Evolutionary conservation across 2,329 filamentous ascomycete species (phyloP), one percentile per base, ranked within the genome.

Genomic region (Trichophyton schoenleinii): DNA sequence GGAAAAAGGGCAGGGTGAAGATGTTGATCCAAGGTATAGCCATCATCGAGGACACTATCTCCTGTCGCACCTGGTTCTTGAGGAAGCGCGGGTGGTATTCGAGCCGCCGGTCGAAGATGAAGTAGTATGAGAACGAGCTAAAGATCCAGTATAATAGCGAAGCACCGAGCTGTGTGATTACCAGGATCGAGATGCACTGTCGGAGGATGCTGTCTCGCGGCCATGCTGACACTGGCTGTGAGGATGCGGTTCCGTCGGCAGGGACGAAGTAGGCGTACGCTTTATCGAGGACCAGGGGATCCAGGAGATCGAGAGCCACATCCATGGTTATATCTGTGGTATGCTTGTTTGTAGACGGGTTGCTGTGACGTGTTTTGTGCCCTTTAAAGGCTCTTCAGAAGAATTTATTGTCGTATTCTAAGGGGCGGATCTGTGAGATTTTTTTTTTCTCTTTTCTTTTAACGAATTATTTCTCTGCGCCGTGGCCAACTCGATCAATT

Each of bases 81-180:
- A 94, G 85, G 74, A 89, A 94, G 71, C 89, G 89, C 44, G 89
- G 89, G 72, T 94, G 89, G 63, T 87, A 60, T 77, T 74, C 89
- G 52, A 87, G 90, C 53, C 83, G 80, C 74, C 92, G 89, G 75
- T 94, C 88, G 75, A 92, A 94, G 71, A 94, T 80, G 75, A 92
- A 84, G 70, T 84, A 67, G 75, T 90, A 94, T 34, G 88, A 92
- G 41, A 91, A 78, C 5, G 83, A 79, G 8, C 88, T 86, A 70
- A 87, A 87, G 67, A 87, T 67, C 72, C 88, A 91, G 80, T 94
- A 94, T 63, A 90, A 78, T 52, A 41, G 20, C 28, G 22, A 18
- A 28, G 48, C 63, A 64, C 73, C 79, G 52, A 74, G 91, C 89
- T 87, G 91, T 67, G 87, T 88, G 60, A 91, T 86, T 34, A 89